Evolutionary conservation across 306 rosid genomes (phyloP), one percentile per base, ranked within the genome.

Genomic region (Trifolium repens): DNA sequence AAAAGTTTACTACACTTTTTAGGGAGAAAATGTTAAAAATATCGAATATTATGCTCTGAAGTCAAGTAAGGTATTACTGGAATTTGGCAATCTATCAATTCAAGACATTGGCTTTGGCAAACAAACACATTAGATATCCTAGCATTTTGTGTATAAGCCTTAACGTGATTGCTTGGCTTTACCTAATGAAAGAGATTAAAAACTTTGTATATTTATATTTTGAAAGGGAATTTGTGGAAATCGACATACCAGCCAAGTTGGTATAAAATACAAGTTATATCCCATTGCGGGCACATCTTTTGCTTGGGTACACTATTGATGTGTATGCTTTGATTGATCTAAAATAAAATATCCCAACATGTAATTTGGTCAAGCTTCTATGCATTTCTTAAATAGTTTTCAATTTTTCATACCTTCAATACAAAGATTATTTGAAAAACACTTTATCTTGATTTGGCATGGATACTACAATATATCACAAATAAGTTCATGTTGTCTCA

Each of bases 121-220:
- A 73, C 46, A 55, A 69, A 73, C 42, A 32, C 19, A 77, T 80
- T 46, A 57, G 22, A 60, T 37, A 68, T 39, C 73, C 49, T 32
- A 8, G 54, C 37, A 47, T 61, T 44, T 32, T 72, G 46, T 72
- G 32, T 53, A 10, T 17, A 71, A 34, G 54, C 71, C 62, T 78
- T 39, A n/a, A n/a, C 49, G 47, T 78, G 88, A 85, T 85, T 35
- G 84, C 61, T 85, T 68, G 8, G 72, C 52, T 68, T 63, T 57
- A 82, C 84, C 88, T 76, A 85, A 82, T 72, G 84, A 76, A 72
- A 75, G 74, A 17, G 71, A 75, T 71, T 35, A 65, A 43, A 57
- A 40, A 61, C 43, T 70, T 57, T 82, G 15, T 55, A 53, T 85
- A 35, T 15, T 11, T 27, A 27, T 27, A 27, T 27, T 81, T 67